Evolutionary conservation across 164 flowering plant genomes (phyloP).

Genomic region (Tetrastigma voinierianum): DNA sequence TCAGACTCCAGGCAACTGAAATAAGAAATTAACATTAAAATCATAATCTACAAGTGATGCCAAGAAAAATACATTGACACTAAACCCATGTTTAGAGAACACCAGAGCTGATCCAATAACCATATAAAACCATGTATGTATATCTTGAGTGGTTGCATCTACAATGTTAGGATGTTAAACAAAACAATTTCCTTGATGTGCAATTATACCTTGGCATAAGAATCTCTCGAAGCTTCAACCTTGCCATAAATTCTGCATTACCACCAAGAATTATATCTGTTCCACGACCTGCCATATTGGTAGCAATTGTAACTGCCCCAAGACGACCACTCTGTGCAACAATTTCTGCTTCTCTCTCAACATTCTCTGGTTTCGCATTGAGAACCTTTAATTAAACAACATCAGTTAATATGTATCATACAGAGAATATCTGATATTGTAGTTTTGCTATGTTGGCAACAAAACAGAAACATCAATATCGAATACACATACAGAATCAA

Average conservation of each 20-base stretch:
- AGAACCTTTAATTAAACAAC: constrained; percentile 58
- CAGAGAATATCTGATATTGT: not conserved
- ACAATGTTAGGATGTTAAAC: not conserved
- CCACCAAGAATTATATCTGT: constrained; percentile 99
- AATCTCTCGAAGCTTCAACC: constrained; percentile 91
- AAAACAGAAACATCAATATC: not conserved
- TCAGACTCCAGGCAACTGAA: not conserved
- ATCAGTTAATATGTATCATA: constrained; percentile 5
- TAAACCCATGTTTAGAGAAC: not conserved
- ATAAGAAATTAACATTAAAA: too few relatives aligned
- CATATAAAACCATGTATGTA: not conserved
- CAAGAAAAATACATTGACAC: not conserved
- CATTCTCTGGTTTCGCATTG: constrained; percentile 99
- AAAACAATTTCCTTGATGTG: not conserved
- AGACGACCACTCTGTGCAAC: constrained; percentile 98
- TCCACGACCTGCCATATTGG: constrained; percentile 99
- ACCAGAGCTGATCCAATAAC: not conserved
- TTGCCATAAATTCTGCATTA: constrained; percentile 97
- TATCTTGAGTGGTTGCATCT: not conserved
- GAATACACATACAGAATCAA: not conserved
- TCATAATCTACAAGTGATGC: not conserved
- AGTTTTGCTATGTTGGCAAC: not conserved
- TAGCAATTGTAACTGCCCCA: constrained; percentile 95
- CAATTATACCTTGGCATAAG: constrained; percentile 90
- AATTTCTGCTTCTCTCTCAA: constrained; percentile 99